Evolutionary conservation across 2,329 filamentous ascomycete species (phyloP).

Genomic region (Claviceps fusiformis): DNA sequence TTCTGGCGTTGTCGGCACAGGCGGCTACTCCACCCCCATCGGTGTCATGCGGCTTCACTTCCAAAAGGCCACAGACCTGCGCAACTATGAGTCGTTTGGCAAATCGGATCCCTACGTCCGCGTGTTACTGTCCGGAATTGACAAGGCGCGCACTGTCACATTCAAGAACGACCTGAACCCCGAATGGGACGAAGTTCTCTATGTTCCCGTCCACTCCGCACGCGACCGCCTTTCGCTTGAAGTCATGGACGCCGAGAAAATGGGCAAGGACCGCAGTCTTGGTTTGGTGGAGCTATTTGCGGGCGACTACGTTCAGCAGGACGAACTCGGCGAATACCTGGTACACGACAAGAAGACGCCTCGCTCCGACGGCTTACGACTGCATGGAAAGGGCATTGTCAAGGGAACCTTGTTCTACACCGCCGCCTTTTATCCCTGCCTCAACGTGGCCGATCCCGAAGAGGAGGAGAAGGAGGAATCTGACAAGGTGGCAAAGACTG

Average conservation of each 20-base stretch:
- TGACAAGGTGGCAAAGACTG: neutral
- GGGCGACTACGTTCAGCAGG: constrained; percentile 65
- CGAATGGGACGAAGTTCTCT: constrained; percentile 90
- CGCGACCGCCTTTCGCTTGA: constrained; percentile 79
- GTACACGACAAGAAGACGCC: constrained; percentile 62
- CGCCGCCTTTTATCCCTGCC: constrained; percentile 76
- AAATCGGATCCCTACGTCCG: constrained; percentile 94
- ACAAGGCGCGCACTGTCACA: constrained; percentile 85
- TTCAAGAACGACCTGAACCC: constrained; percentile 94
- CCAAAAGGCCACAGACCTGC: constrained; percentile 65
- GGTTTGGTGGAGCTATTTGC: constrained; percentile 67
- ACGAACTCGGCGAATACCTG: constrained; percentile 67
- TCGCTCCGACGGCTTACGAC: constrained; percentile 53
- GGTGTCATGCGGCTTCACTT: constrained; percentile 94
- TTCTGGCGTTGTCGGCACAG: constrained; percentile 64
- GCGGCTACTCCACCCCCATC: constrained; percentile 84
- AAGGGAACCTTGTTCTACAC: constrained; percentile 79
- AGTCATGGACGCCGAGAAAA: constrained; percentile 91
- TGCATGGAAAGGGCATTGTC: constrained; percentile 56
- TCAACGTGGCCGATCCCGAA: constrained; percentile 80
- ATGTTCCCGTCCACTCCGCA: constrained; percentile 74
- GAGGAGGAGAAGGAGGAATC: constrained; percentile 52
- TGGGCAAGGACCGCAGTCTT: constrained; percentile 81
- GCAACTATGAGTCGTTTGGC: constrained; percentile 88
- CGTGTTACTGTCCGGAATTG: constrained; percentile 76